Percentiles rank a stretch among this genome's conserved stretches.
Conservation (phyloP, 169 alveolate species). For the Plasmodium vivax region DNA sequence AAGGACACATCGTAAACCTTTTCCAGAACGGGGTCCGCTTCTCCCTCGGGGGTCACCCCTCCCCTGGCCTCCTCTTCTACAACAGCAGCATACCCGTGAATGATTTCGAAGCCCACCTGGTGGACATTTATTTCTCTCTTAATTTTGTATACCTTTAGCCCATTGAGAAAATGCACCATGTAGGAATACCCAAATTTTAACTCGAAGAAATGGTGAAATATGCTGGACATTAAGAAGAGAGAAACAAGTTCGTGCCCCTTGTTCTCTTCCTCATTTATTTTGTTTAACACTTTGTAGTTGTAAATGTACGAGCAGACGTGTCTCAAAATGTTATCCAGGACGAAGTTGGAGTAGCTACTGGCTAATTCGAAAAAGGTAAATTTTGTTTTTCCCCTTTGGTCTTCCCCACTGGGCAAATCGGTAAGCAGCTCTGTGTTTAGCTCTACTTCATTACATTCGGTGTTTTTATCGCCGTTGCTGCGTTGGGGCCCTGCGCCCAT, state of each 20-base stretch:
- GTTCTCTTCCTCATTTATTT: conserved; percentile 41
- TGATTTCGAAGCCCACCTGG: conserved; percentile 4
- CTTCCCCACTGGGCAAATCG: not conserved
- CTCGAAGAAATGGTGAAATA: conserved; percentile 55
- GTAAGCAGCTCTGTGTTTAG: not conserved
- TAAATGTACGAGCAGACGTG: conserved; percentile 55
- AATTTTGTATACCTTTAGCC: conserved; percentile 40
- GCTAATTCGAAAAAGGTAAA: conserved; percentile 46
- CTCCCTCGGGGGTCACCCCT: not conserved
- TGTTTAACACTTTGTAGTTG: conserved; percentile 46
- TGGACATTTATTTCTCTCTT: conserved; percentile 16
- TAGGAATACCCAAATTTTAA: conserved; percentile 64
- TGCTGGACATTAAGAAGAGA: conserved; percentile 31
- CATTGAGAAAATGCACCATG: conserved; percentile 67
- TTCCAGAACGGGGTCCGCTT: conserved; percentile 14
- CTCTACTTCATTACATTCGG: not conserved
- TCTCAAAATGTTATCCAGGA: conserved; percentile 44
- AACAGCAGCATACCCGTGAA: conserved; percentile 3
- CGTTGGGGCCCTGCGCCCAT: not conserved
- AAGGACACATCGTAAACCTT: conserved; percentile 44
- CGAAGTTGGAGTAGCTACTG: conserved; percentile 21
- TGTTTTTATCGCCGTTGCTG: not conserved
- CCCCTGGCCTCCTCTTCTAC: not conserved
- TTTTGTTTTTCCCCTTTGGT: not conserved
- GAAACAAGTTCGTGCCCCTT: conserved; percentile 62